Percentiles rank a stretch among this genome's conserved stretches.
phyloP scores from a whole-genome alignment of 768 basidiomycete genomes.

The Xerocomellus chrysenteron region DNA sequence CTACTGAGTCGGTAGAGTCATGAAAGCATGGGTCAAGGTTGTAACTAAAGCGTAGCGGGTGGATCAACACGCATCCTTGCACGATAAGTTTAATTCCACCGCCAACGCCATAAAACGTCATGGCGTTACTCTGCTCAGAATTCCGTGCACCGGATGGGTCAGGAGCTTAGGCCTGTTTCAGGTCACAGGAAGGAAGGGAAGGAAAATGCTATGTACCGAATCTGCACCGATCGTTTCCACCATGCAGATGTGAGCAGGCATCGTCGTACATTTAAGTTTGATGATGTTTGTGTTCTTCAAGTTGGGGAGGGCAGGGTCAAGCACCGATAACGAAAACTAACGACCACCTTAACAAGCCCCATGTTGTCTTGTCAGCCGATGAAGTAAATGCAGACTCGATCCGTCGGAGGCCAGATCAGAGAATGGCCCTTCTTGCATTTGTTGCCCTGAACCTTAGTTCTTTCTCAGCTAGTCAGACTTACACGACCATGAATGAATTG shows the following conservation, averaged over 20 bases:
- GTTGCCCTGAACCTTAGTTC: not conserved
- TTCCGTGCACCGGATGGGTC: not conserved
- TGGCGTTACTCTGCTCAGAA: not conserved
- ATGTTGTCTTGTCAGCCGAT: slow-evolving; percentile 5
- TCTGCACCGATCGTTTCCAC: not conserved
- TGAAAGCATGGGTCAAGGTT: slow-evolving; percentile 11
- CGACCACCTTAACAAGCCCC: slow-evolving; percentile 10
- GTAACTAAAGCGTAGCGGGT: not conserved
- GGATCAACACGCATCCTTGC: slow-evolving; percentile 3
- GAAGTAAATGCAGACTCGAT: slow-evolving; percentile 10
- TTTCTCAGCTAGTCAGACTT: not conserved
- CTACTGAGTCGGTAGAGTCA: slow-evolving; percentile 5
- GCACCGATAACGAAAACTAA: not conserved
- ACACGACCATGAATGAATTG: not conserved
- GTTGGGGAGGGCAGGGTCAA: slow-evolving; percentile 5
- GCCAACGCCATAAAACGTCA: slow-evolving; percentile 4
- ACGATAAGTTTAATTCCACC: not conserved
- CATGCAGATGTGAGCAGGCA: not conserved
- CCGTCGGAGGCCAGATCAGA: not conserved
- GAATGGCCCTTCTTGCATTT: not conserved
- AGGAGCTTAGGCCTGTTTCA: slow-evolving; percentile 2
- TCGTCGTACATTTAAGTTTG: slow-evolving; percentile 1
- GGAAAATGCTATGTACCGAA: not conserved
- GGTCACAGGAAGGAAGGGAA: not conserved
- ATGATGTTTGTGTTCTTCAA: not conserved